Base-by-base conservation (phyloP, 305 asterid genomes). In the Lippia alba region DNA sequence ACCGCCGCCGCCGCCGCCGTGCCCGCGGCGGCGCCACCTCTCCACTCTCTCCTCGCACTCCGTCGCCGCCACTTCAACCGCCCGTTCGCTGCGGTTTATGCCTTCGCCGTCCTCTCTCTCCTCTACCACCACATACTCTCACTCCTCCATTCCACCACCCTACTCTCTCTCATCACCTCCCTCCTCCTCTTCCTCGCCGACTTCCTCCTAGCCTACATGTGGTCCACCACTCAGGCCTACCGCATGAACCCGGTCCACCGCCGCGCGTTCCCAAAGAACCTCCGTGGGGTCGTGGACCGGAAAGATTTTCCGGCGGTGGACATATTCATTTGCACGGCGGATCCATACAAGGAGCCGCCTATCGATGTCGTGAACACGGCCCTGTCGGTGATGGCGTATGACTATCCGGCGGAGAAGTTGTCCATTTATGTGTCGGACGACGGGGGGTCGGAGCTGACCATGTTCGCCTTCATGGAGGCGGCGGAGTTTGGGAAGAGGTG, bases 401-500 rank as follows among this genome's bases (percentile, higher is more conserved):
- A 90, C 33, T 90, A 85, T 66, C 96, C 94, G 57, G 4, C 94
- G 34, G 92, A 85, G 36, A 92, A 92, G 70, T 12, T 92, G 24
- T 90, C 96, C 12, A 83, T 92, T 6, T 90, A 86, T 67, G 90
- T 92, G 64, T 90, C 96, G 49, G 96, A 90, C 64, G 98, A 92
- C 51, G 96, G 98, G 5, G 96, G 92, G 0, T 90, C 96, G 34
- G 87, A 88, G 80, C 84, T 90, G 11, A 90, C 88, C 3, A 78
- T 90, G 75, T 92, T 90, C 70, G 94, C 91, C 34, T 84, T 92
- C 80, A 76, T 88, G 91, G 98, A 92, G 72, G 96, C 96, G 51
- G 94, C 91, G 30, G 82, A 82, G 40, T 92, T 92, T 68, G 92
- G 78, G 16, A 77, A 64, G 71, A 33, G 36, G 15, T 92, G 98